These are phyloP conservation scores for Kodamaea kakaduensis DNA, from an alignment of 805 yeast species.

Conservation along the genomic window DNA sequence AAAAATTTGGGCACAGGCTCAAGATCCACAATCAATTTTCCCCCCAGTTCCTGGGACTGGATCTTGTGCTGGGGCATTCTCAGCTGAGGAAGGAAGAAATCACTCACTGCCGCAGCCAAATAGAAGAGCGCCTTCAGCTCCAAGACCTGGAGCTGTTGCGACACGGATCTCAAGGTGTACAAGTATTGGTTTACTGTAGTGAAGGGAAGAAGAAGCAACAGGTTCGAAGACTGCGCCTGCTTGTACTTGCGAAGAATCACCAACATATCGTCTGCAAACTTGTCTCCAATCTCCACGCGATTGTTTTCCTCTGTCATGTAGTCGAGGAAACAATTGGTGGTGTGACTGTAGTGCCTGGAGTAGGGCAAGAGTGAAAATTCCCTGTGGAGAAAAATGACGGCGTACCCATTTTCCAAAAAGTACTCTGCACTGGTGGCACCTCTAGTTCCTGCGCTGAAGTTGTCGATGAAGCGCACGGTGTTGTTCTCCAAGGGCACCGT, in stretches of 20 bases:
- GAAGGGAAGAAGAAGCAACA: constrained; percentile 74
- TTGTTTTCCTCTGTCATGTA: constrained; percentile 61
- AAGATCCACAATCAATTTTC: constrained; percentile 75
- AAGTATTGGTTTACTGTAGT: constrained; percentile 94
- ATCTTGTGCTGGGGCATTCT: constrained; percentile 91
- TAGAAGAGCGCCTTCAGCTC: constrained; percentile 68
- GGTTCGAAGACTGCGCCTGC: constrained; percentile 45
- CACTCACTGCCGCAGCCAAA: constrained; percentile 97
- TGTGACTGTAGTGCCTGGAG: constrained; percentile 83
- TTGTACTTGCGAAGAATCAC: constrained; percentile 53
- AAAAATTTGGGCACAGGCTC: constrained; percentile 97
- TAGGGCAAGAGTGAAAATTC: constrained; percentile 91
- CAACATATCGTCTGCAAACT: constrained; percentile 60
- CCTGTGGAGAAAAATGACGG: constrained; percentile 88
- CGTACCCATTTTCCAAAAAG: constrained; percentile 79
- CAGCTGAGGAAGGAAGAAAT: constrained; percentile 85
- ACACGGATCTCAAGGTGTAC: constrained; percentile 70
- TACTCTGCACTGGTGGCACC: constrained; percentile 96
- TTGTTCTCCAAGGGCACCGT: constrained; percentile 96
- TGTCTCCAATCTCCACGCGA: constrained; percentile 55
- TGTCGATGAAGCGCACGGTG: constrained; percentile 94
- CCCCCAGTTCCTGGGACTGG: constrained; percentile 68
- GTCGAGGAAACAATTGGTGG: constrained; percentile 82
- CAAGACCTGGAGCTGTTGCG: constrained; percentile 52
- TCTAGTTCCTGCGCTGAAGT: constrained; percentile 95